Evolutionary conservation across 805 yeast genomes (phyloP).

Genomic region (Cyberlindnera samutprakarnensis): DNA sequence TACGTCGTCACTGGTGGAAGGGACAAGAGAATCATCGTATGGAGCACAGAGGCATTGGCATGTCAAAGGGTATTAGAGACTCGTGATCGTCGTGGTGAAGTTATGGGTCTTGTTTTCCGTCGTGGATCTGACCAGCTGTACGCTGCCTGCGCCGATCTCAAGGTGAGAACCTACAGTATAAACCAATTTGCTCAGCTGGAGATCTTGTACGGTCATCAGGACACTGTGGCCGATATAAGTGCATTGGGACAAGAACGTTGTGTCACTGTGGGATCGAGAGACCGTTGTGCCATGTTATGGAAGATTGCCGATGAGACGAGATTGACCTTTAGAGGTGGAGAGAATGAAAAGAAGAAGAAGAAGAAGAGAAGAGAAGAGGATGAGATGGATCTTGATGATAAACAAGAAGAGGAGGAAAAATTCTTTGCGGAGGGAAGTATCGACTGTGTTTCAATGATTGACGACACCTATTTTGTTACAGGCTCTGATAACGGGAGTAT

Average conservation of each 20-base stretch:
- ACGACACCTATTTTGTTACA: slow-evolving; percentile 86
- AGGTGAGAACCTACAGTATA: slow-evolving; percentile 79
- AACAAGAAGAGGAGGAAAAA: slow-evolving; percentile 24
- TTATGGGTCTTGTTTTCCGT: slow-evolving; percentile 70
- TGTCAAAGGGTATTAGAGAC: slow-evolving; percentile 75
- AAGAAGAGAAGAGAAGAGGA: slow-evolving; percentile 25
- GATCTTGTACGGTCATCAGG: slow-evolving; percentile 93
- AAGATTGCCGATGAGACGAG: slow-evolving; percentile 93
- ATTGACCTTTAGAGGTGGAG: slow-evolving; percentile 90
- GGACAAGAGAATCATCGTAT: slow-evolving; percentile 73
- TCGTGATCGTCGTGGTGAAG: slow-evolving; percentile 60
- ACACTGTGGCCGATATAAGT: slow-evolving; percentile 70
- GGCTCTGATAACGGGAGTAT: slow-evolving; percentile 93
- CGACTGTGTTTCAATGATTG: slow-evolving; percentile 85
- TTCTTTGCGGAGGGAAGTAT: slow-evolving; percentile 77
- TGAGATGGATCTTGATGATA: slow-evolving; percentile 23
- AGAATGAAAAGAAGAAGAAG: slow-evolving; percentile 33
- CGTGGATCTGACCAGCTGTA: slow-evolving; percentile 77
- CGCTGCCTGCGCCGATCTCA: slow-evolving; percentile 89
- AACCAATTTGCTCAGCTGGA: slow-evolving; percentile 87
- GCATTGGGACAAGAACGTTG: slow-evolving; percentile 85
- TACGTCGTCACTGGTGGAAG: slow-evolving; percentile 87
- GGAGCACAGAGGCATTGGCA: slow-evolving; percentile 76
- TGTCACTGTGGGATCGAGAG: slow-evolving; percentile 92
- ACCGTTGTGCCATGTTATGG: slow-evolving; percentile 94